Conservation (phyloP, 805 yeast genomes). For the Schizosaccharomyces japonicus region DNA sequence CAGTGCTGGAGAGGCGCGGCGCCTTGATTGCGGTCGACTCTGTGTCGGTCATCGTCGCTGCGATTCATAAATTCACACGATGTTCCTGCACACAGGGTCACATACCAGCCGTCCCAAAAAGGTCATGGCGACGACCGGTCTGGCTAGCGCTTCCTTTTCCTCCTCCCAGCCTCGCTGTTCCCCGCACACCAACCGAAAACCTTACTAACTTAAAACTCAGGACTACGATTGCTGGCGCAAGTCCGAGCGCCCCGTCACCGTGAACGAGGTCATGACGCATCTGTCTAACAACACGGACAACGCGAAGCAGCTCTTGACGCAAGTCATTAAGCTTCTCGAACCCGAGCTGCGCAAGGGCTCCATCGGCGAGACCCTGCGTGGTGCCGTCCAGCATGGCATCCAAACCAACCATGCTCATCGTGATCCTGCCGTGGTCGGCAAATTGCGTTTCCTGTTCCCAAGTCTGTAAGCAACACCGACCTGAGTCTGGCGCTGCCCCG, state of each 20-base stretch:
- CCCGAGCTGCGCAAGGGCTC: background rate
- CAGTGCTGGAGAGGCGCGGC: no score
- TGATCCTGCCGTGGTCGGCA: background rate
- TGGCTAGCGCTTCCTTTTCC: no score
- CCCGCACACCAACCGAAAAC: background rate
- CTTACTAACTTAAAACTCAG: background rate
- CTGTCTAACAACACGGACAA: constrained; percentile 38
- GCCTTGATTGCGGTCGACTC: no score
- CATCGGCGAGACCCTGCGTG: background rate
- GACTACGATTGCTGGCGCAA: constrained; percentile 98
- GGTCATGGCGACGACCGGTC: no score
- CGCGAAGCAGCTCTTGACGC: constrained; percentile 56
- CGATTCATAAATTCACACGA: no score
- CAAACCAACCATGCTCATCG: background rate
- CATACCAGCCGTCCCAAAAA: no score
- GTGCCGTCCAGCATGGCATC: background rate
- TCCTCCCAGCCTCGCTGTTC: background rate
- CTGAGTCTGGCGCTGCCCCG: no score
- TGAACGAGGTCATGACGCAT: constrained; percentile 64
- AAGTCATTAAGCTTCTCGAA: constrained; percentile 43
- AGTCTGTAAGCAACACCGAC: background rate
- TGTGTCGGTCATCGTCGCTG: no score
- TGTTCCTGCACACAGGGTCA: no score
- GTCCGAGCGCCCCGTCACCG: constrained; percentile 86
- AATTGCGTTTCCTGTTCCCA: background rate